These are phyloP conservation scores for Xylaria curta DNA, from an alignment of 495 filamentous ascomycete species.

Conservation along the genomic window DNA sequence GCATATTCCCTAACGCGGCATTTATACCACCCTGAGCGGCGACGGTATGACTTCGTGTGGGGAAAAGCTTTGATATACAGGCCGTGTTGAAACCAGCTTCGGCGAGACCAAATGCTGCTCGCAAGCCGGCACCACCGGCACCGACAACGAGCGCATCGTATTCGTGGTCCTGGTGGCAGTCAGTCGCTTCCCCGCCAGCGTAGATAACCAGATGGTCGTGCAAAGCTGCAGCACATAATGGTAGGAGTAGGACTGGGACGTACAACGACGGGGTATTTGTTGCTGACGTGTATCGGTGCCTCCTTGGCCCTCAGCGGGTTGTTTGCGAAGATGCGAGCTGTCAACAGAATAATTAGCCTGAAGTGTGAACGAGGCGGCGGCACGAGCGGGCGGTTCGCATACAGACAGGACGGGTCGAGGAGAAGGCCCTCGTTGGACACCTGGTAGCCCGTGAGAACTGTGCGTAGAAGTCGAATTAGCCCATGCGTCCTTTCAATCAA, in stretches of 20 bases:
- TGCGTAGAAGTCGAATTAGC: conserved; percentile 7
- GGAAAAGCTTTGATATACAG: conserved; percentile 98
- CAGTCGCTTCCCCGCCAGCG: background rate
- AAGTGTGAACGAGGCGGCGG: conserved; percentile 8
- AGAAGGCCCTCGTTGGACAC: conserved; percentile 75
- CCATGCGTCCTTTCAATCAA: background rate
- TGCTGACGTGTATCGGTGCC: conserved; percentile 79
- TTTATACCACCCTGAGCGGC: conserved; percentile 95
- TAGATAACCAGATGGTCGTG: background rate
- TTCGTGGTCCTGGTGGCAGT: conserved; percentile 57
- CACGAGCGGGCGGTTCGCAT: conserved; percentile 40
- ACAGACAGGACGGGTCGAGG: conserved; percentile 83
- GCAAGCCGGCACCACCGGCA: conserved; percentile 91
- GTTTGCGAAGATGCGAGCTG: conserved; percentile 77
- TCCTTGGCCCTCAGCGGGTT: conserved; percentile 89
- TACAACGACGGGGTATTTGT: conserved; percentile 93
- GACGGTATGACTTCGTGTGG: conserved; percentile 93
- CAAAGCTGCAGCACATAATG: background rate
- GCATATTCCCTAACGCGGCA: conserved; percentile 90
- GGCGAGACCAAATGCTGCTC: conserved; percentile 93
- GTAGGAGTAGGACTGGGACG: conserved; percentile 52
- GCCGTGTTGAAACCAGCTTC: conserved; percentile 98
- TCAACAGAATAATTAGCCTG: conserved; percentile 23
- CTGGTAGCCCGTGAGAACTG: conserved; percentile 57
- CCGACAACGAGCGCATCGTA: conserved; percentile 90